These are phyloP conservation scores for California macrophylla DNA, from an alignment of 441 rosid species.

Conservation along the genomic window DNA sequence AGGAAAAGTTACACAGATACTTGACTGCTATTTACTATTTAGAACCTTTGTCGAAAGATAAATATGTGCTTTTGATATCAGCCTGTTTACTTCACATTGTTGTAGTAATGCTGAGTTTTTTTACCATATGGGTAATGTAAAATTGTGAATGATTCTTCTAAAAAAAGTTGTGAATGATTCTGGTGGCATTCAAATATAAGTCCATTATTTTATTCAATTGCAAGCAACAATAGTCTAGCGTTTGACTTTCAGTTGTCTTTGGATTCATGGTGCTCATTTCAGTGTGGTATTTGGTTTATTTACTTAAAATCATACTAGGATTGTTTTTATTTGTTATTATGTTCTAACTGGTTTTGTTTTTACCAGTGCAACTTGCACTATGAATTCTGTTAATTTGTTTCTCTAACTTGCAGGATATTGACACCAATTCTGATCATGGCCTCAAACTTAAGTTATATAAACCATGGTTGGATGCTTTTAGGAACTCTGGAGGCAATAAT, in stretches of 20 bases:
- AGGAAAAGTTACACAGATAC: background rate
- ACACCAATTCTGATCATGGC: constrained; percentile 28
- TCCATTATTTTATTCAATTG: background rate
- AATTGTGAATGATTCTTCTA: background rate
- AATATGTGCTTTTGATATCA: background rate
- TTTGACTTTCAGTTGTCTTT: background rate
- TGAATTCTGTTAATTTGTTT: background rate
- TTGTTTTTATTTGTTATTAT: background rate
- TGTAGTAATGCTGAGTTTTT: background rate
- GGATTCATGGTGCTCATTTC: background rate
- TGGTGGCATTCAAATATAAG: too few species aligned
- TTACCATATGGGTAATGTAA: background rate
- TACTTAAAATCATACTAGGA: background rate
- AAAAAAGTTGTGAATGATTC: background rate
- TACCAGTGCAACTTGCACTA: background rate
- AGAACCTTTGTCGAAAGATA: background rate
- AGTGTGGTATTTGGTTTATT: background rate
- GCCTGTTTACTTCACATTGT: background rate
- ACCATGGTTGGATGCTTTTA: constrained; percentile 65
- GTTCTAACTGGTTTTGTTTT: background rate
- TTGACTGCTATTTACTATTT: too few species aligned
- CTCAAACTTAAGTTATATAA: constrained; percentile 62
- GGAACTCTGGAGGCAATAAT: constrained; percentile 49
- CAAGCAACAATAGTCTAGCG: background rate
- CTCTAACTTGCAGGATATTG: constrained; percentile 32